Percentiles rank a stretch among this genome's conserved stretches.
Evolutionary conservation across 1,284 basidiomycete species (phyloP).

Genomic region (Cystobasidium sp.): DNA sequence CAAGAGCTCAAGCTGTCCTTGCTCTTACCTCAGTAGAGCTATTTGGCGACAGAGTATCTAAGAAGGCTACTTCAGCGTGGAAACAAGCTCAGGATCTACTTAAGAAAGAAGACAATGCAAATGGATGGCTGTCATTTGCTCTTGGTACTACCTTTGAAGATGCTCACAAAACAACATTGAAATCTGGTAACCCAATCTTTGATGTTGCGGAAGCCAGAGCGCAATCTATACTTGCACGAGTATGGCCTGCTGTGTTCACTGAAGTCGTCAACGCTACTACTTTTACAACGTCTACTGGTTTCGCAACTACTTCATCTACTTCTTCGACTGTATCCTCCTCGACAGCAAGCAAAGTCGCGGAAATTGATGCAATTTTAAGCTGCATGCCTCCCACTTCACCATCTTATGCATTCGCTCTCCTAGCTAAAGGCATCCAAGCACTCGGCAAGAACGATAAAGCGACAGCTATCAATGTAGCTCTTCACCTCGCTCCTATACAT

Average conservation of each 20-base stretch:
- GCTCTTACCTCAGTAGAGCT: not conserved
- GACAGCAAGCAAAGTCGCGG: slow-evolving; percentile 3
- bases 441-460: slow-evolving; percentile 15
- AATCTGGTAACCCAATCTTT: not conserved
- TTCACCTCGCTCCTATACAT: not conserved
- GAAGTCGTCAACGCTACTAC: slow-evolving; percentile 19
- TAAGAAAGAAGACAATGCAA: slow-evolving; percentile 30
- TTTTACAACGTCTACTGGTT: not conserved
- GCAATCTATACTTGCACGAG: not conserved
- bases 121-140: slow-evolving; percentile 7
- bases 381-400: slow-evolving; percentile 12
- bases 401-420: slow-evolving; percentile 5
- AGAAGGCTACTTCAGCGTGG: slow-evolving; percentile 10
- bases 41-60: not conserved
- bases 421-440: slow-evolving; percentile 29
- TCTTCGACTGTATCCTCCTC: not conserved
- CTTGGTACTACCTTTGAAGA: slow-evolving; percentile 1
- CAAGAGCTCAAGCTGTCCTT: slow-evolving; percentile 31
- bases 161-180: not conserved
- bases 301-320: not conserved
- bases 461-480: slow-evolving; percentile 12
- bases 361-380: slow-evolving; percentile 4
- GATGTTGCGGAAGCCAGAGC: slow-evolving; percentile 20
- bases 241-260: slow-evolving; percentile 24
- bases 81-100: slow-evolving; percentile 6